Evolutionary conservation across 345 rosid species (phyloP), one percentile per base, ranked within the genome.

Genomic region (Citrus hindsii): DNA sequence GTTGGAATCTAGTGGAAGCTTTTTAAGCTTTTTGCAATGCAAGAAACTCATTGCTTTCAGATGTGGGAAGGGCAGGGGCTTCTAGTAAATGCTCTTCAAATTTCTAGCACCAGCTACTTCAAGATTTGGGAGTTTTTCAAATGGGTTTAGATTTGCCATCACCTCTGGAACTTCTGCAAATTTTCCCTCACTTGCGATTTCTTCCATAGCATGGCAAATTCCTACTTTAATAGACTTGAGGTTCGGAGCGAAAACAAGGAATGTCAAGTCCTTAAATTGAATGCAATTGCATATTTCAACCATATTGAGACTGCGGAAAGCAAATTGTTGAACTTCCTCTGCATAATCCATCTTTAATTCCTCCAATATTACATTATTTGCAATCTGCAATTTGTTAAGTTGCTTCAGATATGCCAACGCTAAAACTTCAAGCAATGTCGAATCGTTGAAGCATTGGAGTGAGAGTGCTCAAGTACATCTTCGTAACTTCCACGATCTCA

Each of bases 81-180:
- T 13, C 6, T 27, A 18, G 38, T 68, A 51, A 21, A 82, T 77
- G 75, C 70, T 74, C 42, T 51, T 77, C 71, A 82, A 8, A 9
- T 73, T 19, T 38, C 73, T 12, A 82, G 66, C 32, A 27, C 53
- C 0, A 4, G 7, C 2, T 28, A 78, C 12, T 22, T 5, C 10
- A 14, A 78, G 76, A 61, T 9, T 25, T 21, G 78, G 37, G 0
- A 78, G 79, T 28, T 64, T n/a, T 6, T 5, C 61, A 13, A 82
- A 70, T 30, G 65, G n/a, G 0, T 48, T 48, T 48, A 12, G 19
- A 48, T 48, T 48, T 12, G 5, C 55, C 16, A 4, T 40, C 13
- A 40, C 46, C 3, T 59, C 63, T 21, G 63, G 1, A 59, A 59
- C 63, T 7, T 59, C 55, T 1, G 38, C 38, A 37, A 37, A 7